Evolutionary conservation across 495 filamentous ascomycete genomes (phyloP).

Genomic region (Xylaria cubensis): DNA sequence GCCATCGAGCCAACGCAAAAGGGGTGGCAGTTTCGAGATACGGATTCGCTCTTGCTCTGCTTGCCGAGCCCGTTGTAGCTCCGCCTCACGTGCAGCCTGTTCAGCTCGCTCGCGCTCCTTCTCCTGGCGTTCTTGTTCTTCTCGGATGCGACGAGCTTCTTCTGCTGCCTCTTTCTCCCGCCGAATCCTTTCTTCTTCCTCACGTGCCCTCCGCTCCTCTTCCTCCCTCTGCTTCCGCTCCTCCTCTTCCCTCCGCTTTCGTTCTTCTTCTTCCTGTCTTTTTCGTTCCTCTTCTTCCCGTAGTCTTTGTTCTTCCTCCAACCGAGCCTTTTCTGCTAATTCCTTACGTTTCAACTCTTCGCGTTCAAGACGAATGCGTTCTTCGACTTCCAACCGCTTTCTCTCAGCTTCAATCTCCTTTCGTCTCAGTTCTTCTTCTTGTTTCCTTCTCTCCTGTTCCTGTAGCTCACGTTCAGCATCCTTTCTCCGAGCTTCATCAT

Average conservation of each 20-base stretch:
- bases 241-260: slow-evolving; percentile 44
- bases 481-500: slow-evolving; percentile 58
- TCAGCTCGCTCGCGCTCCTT: slow-evolving; percentile 47
- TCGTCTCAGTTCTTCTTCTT: slow-evolving; percentile 49
- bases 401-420: slow-evolving; percentile 52
- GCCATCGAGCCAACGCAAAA: slow-evolving; percentile 60
- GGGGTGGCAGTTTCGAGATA: slow-evolving; percentile 56
- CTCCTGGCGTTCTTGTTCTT: slow-evolving; percentile 46
- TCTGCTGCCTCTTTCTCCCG: slow-evolving; percentile 49
- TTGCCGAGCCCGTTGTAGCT: slow-evolving; percentile 51
- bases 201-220: slow-evolving; percentile 41
- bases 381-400: slow-evolving; percentile 46
- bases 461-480: slow-evolving; percentile 51
- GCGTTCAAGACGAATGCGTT: slow-evolving; percentile 30
- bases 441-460: slow-evolving; percentile 59
- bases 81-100: slow-evolving; percentile 63
- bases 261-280: slow-evolving; percentile 51
- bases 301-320: slow-evolving; percentile 46
- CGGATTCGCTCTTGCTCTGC: slow-evolving; percentile 56
- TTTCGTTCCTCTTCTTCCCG: slow-evolving; percentile 43
- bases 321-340: slow-evolving; percentile 28
- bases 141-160: slow-evolving; percentile 51
- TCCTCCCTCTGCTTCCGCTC: slow-evolving; percentile 37
- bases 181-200: slow-evolving; percentile 52
- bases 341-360: slow-evolving; percentile 36